A percentile compares a stretch with the other conserved stretches of the same genome.
Evolutionary conservation across 2,329 filamentous ascomycete genomes (phyloP).

Genomic region (Hypoxylon sp.): DNA sequence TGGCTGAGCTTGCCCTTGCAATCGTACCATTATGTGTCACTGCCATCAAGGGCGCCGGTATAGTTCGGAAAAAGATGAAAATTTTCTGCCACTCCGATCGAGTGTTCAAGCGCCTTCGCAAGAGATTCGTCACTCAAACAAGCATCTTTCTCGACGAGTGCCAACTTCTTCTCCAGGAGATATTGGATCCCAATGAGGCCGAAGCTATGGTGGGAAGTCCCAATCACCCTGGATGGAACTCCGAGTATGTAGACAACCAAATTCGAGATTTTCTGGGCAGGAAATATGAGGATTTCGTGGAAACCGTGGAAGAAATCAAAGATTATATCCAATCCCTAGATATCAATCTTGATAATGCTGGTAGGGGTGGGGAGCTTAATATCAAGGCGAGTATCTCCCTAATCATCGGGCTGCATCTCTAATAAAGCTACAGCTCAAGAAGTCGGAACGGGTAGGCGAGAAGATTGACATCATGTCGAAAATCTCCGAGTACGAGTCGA

Average conservation of each 20-base stretch:
- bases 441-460: background rate
- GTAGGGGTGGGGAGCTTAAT: background rate
- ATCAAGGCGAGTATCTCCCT: background rate
- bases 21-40: constrained; percentile 37
- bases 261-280: background rate
- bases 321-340: background rate
- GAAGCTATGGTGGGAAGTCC: background rate
- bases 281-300: background rate
- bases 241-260: background rate
- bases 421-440: background rate
- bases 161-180: background rate
- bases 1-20: constrained; percentile 2
- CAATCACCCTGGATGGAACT: background rate
- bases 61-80: constrained; percentile 35
- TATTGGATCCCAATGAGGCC: background rate
- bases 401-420: background rate
- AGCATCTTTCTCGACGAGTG: background rate
- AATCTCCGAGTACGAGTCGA: background rate
- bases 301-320: constrained; percentile 3
- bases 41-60: constrained; percentile 33
- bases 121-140: background rate
- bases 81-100: constrained; percentile 27
- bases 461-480: background rate
- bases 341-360: background rate
- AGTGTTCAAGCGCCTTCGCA: background rate